Evolutionary conservation across 139 green algal genomes (phyloP).

Genomic region (Dunaliella primolecta): DNA sequence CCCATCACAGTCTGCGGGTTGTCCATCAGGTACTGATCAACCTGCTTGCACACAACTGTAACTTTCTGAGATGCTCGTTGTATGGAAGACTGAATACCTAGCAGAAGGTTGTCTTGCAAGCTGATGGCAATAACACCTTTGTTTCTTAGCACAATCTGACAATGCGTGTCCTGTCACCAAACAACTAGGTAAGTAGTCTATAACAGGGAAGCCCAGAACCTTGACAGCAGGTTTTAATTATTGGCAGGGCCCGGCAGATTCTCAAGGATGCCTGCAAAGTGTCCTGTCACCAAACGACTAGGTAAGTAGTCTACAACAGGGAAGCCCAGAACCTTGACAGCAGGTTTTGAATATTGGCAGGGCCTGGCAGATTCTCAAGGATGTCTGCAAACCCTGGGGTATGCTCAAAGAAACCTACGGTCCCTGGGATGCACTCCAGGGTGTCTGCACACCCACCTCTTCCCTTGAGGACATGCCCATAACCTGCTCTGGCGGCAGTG

Average conservation of each 20-base stretch:
- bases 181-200: neutral
- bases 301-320: neutral
- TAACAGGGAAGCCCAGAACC: neutral
- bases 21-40: slow-evolving; percentile 29
- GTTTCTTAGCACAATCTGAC: neutral
- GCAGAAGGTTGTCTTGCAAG: neutral
- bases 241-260: too few species aligned
- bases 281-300: neutral
- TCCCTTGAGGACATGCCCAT: neutral
- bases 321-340: neutral
- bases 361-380: too few species aligned
- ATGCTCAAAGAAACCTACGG: too few species aligned
- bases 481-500: slow-evolving; percentile 14
- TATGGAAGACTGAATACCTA: neutral
- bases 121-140: neutral
- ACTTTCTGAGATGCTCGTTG: neutral
- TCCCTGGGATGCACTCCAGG: too few species aligned
- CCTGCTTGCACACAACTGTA: slow-evolving; percentile 14
- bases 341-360: neutral
- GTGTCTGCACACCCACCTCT: slow-evolving; percentile 24
- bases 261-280: too few species aligned
- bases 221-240: neutral
- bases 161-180: neutral
- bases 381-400: too few species aligned
- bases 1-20: slow-evolving; percentile 33